Evolutionary conservation across 1,284 basidiomycete species (phyloP), one percentile per base, ranked within the genome.

Genomic region (Amylostereum chailletii): DNA sequence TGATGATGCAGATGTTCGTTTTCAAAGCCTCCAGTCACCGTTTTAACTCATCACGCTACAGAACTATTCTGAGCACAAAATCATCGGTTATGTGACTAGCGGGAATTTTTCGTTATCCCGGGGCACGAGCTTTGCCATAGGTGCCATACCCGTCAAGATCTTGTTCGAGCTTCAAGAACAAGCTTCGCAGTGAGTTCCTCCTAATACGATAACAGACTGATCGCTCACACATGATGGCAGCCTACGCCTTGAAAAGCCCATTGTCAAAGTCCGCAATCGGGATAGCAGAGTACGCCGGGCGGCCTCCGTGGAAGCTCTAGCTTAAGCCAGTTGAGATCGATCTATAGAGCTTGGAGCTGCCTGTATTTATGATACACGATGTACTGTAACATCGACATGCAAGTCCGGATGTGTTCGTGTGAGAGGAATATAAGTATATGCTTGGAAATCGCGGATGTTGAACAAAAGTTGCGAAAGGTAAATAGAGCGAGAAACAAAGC

Each of bases 41-140:
- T 32, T 19, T 38, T 40, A 36, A 26, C 11, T 39, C 36, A 41
- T 31, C 30, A n/a, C 11, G 4, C 32, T 19, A n/a, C 40, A 42
- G 40, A 42, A 9, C 40, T 7, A 26, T 27, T 57, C 66, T 2
- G 57, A 69, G 38, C 65, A 68, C 1, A 58, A 67, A 0, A 71
- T 88, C 26, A 78, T 94, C 45, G 92, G 92, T 1, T 90, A 87
- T 57, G 74, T 92, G 4, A 86, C 88, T 0, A 83, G 85, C 0
- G 91, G 91, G 1, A 83, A 83, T 54, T 86, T 79, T 60, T 92
- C 90, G 0, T 72, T 95, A 2, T 77, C 81, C 0, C 73, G 82
- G 26, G 90, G 92, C 0, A 67, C 76, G 47, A 90, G 88, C 0
- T 79, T 80, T 58, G 90, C 79, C 0, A 72, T 94, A 5, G 92